Base-by-base conservation (phyloP, 2,329 filamentous ascomycete genomes). In the Aspergillus texensis region DNA sequence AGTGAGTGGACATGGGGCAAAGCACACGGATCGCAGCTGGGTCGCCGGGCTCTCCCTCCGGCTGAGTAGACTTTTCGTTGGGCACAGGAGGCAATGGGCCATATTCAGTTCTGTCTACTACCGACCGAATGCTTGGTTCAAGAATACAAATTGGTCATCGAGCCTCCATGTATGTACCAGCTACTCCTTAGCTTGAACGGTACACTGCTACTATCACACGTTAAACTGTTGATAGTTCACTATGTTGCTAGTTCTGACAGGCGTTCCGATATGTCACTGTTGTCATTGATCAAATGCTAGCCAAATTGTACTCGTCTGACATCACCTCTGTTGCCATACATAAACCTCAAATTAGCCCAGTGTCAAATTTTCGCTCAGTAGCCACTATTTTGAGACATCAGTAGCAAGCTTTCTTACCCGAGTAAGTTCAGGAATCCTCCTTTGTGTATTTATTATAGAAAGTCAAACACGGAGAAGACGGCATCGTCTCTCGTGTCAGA, bases 1-100 rank as follows among this genome's bases (percentile, higher is more conserved):
- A 59, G 60, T 6, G 65, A 63, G 46, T 63, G 56, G 59, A n/a
- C 57, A 14, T 63, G 53, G 60, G 57, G n/a, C 21, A 30, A 30
- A 19, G 58, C 54, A 1, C 26, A 43, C 16, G 60, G 65, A 30
- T 48, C 56, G 11, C 46, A 10, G 43, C 50, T 54, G 57, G 63
- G 63, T 1, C 52, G 55, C 50, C 21, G 43, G 30, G 56, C 65
- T 9, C 43, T 67, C 21, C 55, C 63, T 26, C 62, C 61, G 2
- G 58, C 63, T 28, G 62, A 34, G 41, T 53, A 28, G 24, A 28
- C 2, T 1, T 52, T 30, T 30, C 8, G 9, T 46, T 46, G 16
- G 6, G 16, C 16, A n/a, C 19, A 6, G 34, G 14, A 16, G 34
- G 34, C 30, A 16, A 16, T n/a, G 6, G 39, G 3, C 39, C 39